Conservation (phyloP, 2,329 filamentous ascomycete genomes). For the Colletotrichum karsti region DNA sequence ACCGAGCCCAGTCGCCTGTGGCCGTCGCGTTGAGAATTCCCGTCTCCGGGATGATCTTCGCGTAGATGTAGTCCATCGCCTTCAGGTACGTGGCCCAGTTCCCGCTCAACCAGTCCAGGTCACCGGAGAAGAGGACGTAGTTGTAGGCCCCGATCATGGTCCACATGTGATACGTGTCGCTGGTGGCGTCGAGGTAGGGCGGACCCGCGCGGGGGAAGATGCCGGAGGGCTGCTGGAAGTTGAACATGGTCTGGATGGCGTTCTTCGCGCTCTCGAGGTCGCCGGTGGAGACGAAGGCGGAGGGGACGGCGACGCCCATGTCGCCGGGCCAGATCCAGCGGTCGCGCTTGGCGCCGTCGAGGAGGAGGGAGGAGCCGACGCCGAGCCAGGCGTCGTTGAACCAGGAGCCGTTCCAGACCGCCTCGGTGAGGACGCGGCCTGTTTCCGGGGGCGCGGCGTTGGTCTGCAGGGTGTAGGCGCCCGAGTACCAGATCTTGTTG, state of each 20-base stretch:
- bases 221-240: conserved; percentile 50
- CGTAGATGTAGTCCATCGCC: conserved; percentile 38
- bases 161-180: conserved; percentile 44
- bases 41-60: conserved; percentile 35
- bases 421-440: conserved; percentile 30
- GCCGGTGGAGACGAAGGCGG: conserved; percentile 61
- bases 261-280: conserved; percentile 60
- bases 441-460: conserved; percentile 35
- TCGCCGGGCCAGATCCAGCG: conserved; percentile 70
- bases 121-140: conserved; percentile 57
- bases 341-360: conserved; percentile 67
- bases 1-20: conserved; percentile 59
- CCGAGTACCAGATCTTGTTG: conserved; percentile 62
- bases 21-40: conserved; percentile 55
- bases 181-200: conserved; percentile 46
- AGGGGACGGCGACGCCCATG: conserved; percentile 64
- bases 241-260: conserved; percentile 57
- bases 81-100: conserved; percentile 41
- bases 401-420: conserved; percentile 33
- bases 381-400: conserved; percentile 43
- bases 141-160: conserved; percentile 64
- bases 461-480: conserved; percentile 55
- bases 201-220: conserved; percentile 59
- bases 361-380: conserved; percentile 39
- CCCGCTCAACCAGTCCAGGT: conserved; percentile 25